These are phyloP conservation scores for Zymoseptoria pseudotritici DNA, from an alignment of 2,329 filamentous ascomycete genomes.

Conservation along the genomic window DNA sequence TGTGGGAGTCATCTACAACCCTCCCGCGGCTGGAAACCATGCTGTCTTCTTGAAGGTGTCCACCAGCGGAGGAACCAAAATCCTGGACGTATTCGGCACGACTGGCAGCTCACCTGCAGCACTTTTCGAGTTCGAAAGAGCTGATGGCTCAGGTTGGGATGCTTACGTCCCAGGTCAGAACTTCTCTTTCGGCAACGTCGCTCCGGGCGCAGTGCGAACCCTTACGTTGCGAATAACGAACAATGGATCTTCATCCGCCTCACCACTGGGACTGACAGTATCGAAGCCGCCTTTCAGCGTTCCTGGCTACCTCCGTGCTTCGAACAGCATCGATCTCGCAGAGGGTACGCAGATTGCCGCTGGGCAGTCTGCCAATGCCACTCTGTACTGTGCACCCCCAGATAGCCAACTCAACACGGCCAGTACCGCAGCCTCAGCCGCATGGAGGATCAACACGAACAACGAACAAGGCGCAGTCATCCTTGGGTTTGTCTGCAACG, in stretches of 20 bases:
- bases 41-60: conserved; percentile 2
- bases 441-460: conserved; percentile 2
- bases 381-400: conserved; percentile 1
- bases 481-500: background rate
- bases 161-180: conserved; percentile 4
- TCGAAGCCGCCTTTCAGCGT: conserved; percentile 6
- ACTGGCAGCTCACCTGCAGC: conserved; percentile 2
- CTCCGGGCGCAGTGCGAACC: conserved; percentile 1
- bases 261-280: conserved; percentile 4
- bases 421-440: background rate
- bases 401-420: conserved; percentile 4
- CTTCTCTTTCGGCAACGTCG: conserved; percentile 5
- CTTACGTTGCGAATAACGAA: conserved; percentile 5
- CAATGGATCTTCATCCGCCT: conserved; percentile 6
- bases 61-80: conserved; percentile 2
- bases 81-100: conserved; percentile 5
- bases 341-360: conserved; percentile 5
- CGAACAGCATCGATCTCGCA: conserved; percentile 5
- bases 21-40: conserved; percentile 4
- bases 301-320: conserved; percentile 4
- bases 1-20: conserved; percentile 3
- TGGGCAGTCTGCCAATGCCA: conserved; percentile 4
- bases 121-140: conserved; percentile 4
- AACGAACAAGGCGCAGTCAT: background rate
- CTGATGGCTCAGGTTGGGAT: conserved; percentile 1